Percentiles rank a stretch among this genome's conserved stretches.
These are phyloP conservation scores for Myriosclerotinia curreyana DNA, from an alignment of 2,329 filamentous ascomycete genomes.

Conservation along the genomic window DNA sequence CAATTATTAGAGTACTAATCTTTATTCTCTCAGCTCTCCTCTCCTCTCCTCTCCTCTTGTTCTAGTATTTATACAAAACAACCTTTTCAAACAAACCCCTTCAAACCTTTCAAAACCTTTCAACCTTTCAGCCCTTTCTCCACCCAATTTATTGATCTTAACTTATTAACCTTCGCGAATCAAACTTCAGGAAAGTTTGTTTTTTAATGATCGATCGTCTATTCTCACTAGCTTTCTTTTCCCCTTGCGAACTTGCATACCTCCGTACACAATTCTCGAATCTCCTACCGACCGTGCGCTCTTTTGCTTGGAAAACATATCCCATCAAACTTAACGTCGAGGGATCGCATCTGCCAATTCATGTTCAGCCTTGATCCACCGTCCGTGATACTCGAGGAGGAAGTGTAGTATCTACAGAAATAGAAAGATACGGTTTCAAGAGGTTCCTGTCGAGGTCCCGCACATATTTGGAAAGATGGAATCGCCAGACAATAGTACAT, in stretches of 20 bases:
- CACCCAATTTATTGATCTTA: background rate
- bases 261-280: constrained; percentile 21
- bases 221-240: constrained; percentile 18
- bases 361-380: constrained; percentile 30
- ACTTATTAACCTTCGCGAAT: constrained; percentile 9
- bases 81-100: no score
- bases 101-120: no score
- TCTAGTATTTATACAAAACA: no score
- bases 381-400: constrained; percentile 31
- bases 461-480: constrained; percentile 45
- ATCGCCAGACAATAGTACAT: constrained; percentile 48
- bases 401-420: constrained; percentile 27
- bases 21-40: no score
- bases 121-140: constrained; percentile 1
- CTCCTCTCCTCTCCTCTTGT: no score
- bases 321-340: constrained; percentile 26
- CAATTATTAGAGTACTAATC: no score
- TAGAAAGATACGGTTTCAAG: constrained; percentile 24
- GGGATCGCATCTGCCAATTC: constrained; percentile 33
- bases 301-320: constrained; percentile 12
- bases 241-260: constrained; percentile 19
- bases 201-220: constrained; percentile 19
- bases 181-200: constrained; percentile 17
- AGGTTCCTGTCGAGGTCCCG: constrained; percentile 23
- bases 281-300: constrained; percentile 18